Percentiles rank a stretch among this genome's conserved stretches.
These are phyloP conservation scores for Candida sp. DNA, from an alignment of 1,139 yeast species.

Conservation along the genomic window DNA sequence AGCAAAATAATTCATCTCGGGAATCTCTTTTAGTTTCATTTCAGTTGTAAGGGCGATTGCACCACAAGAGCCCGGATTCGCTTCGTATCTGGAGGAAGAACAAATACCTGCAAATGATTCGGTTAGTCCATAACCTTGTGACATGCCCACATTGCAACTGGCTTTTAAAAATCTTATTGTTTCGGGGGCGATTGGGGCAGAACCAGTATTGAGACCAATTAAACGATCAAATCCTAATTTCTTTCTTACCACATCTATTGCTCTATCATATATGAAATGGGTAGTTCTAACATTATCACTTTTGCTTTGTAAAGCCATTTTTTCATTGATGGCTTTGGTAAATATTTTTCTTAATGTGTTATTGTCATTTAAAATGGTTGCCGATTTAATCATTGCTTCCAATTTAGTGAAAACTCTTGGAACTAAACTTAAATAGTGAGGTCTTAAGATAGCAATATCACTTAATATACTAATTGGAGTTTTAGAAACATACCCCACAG, in stretches of 20 bases:
- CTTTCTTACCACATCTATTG: conserved; percentile 49
- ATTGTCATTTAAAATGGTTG: conserved; percentile 23
- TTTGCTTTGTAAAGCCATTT: conserved; percentile 14
- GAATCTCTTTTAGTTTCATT: conserved; percentile 60
- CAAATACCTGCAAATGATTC: conserved; percentile 69
- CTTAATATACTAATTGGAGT: conserved; percentile 48
- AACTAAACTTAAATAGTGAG: conserved; percentile 52
- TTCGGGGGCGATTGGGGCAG: conserved; percentile 69
- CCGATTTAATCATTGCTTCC: conserved; percentile 48
- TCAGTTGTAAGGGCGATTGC: conserved; percentile 52
- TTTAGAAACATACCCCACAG: conserved; percentile 40
- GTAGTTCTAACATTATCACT: conserved; percentile 20
- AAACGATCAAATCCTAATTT: conserved; percentile 57
- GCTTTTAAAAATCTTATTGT: conserved; percentile 61
- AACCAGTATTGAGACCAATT: conserved; percentile 50
- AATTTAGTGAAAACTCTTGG: conserved; percentile 66
- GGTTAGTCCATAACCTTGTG: conserved; percentile 78
- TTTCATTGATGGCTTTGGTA: conserved; percentile 13
- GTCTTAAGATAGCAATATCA: conserved; percentile 54
- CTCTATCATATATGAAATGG: conserved; percentile 43
- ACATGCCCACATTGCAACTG: conserved; percentile 54
- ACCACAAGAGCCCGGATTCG: conserved; percentile 65
- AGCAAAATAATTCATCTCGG: conserved; percentile 61
- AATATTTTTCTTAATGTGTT: conserved; percentile 15
- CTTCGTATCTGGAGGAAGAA: conserved; percentile 36